Base-by-base conservation (phyloP, 169 alveolate genomes). In the Condylostoma magnum region DNA sequence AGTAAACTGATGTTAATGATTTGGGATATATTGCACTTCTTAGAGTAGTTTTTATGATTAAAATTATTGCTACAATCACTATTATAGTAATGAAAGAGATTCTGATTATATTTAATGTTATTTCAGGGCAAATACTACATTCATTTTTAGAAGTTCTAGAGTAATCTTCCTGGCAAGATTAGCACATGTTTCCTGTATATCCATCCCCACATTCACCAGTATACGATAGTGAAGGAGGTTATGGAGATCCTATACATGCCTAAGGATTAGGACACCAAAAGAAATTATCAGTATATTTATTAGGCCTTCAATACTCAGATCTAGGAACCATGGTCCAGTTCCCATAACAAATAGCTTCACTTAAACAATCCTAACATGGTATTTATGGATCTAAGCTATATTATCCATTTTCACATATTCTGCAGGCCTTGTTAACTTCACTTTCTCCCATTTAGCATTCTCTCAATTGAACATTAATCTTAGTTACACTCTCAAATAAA, bases 151-250 rank as follows among this genome's bases (percentile, higher is more conserved):
- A 30, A 15, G 28, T n/a, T 33, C 52, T 57, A 3, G 47, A 33
- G 10, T 33, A 57, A 0, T 28, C 56, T 2, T 36, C 2, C 4
- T 30, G 34, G 37, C 69, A 57, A 12, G 52, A n/a, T 4, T 33
- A 8, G 69, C 69, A 57, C 53, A 36, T 57, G 2, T 33, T 57
- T 2, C 56, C 51, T 3, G n/a, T 37, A 36, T 57, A 57, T 30
- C 69, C 69, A 20, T 30, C 8, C n/a, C 25, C 20, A 30, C 69
- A 57, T 1, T 28, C 33, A 1, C 53, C 52, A 5, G 46, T n/a
- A 2, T 63, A 36, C 25, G 43, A 0, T 0, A 22, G 0, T 15
- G 22, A 25, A 0, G 47, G 0, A 6, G 33, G 0, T n/a, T 53
- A 5, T 1, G 65, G 6, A 34, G 10, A 6, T 1, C 69, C 69